Evolutionary conservation across 2,329 filamentous ascomycete species (phyloP).

Genomic region (Talaromyces sp.): DNA sequence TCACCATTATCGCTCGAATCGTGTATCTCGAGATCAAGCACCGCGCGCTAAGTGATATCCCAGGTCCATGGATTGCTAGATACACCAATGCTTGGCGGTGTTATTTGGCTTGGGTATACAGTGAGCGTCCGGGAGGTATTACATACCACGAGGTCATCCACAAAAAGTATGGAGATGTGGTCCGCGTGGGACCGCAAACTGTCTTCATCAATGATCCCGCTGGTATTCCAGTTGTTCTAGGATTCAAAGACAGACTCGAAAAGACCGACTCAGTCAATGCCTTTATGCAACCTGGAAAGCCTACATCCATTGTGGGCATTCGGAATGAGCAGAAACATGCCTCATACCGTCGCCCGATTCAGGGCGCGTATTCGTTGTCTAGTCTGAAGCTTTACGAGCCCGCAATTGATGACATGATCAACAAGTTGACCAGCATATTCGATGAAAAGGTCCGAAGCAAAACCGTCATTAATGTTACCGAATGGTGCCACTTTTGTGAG

Average conservation of each 20-base stretch:
- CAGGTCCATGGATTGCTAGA: slow-evolving; percentile 5
- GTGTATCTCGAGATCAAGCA: slow-evolving; percentile 9
- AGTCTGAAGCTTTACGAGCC: slow-evolving; percentile 13
- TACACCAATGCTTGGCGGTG: slow-evolving; percentile 13
- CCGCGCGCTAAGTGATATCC: neutral
- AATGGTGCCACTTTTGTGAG: slow-evolving; percentile 15
- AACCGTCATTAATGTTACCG: slow-evolving; percentile 1
- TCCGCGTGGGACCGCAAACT: slow-evolving; percentile 7
- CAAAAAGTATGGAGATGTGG: slow-evolving; percentile 13
- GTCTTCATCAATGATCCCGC: slow-evolving; percentile 14
- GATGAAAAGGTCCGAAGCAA: slow-evolving; percentile 1
- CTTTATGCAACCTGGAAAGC: slow-evolving; percentile 13
- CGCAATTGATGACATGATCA: slow-evolving; percentile 13
- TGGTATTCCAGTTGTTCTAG: slow-evolving; percentile 9
- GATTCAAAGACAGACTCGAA: slow-evolving; percentile 13
- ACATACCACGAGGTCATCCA: slow-evolving; percentile 15
- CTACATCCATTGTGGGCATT: slow-evolving; percentile 11
- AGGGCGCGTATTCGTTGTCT: slow-evolving; percentile 9
- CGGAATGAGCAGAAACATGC: slow-evolving; percentile 13
- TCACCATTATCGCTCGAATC: neutral
- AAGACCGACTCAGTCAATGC: slow-evolving; percentile 13
- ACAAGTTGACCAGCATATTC: slow-evolving; percentile 7
- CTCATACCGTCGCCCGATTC: slow-evolving; percentile 12
- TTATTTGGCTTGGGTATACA: slow-evolving; percentile 14
- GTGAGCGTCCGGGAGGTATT: slow-evolving; percentile 11